Base-by-base conservation (phyloP, 495 filamentous ascomycete genomes). In the Penicillium canariense region DNA sequence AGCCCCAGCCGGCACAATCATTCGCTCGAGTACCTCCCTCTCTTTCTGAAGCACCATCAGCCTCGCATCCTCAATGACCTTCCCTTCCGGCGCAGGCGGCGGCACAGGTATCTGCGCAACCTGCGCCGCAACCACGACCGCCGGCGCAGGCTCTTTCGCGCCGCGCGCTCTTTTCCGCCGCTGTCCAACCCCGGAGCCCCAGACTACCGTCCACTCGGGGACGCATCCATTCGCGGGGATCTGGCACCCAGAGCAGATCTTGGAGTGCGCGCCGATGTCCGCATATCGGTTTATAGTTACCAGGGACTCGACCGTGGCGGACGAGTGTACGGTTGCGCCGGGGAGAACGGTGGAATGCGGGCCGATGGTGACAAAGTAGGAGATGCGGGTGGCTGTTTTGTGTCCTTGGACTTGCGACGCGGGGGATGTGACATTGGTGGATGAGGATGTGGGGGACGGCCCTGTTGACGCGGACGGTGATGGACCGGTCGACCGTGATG, bases 11-110 rank as follows among this genome's bases (percentile, higher is more conserved):
- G 63, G 60, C 35, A 68, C 63, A 55, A 78, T 66, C 67, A 78
- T 68, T 53, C 61, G 66, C 28, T 53, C 65, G 34, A 78, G 42
- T 1, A 68, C 67, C 58, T 77, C 72, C 53, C 75, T 68, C 66
- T 78, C 75, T 60, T 65, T 76, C 53, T 70, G 58, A 49, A 78
- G 60, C 25, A 71, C 73, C 63, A 75, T 62, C 64, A 78, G 61
- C 56, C 75, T 67, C 50, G 75, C 75, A 66, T 77, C 75, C 57
- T 78, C 75, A 59, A 77, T 68, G 10, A 69, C 54, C 53, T 66
- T 69, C 5, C 69, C 71, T 48, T 69, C 67, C 31, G 67, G 59
- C 39, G 58, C 62, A 39, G 61, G 52, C 34, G 54, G 59, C 9
- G 60, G 57, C 22, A 56, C 52, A 58, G 66, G 53, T 22, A 36